phyloP scores from a whole-genome alignment of 441 rosid species.

The Monsonia emarginata region DNA sequence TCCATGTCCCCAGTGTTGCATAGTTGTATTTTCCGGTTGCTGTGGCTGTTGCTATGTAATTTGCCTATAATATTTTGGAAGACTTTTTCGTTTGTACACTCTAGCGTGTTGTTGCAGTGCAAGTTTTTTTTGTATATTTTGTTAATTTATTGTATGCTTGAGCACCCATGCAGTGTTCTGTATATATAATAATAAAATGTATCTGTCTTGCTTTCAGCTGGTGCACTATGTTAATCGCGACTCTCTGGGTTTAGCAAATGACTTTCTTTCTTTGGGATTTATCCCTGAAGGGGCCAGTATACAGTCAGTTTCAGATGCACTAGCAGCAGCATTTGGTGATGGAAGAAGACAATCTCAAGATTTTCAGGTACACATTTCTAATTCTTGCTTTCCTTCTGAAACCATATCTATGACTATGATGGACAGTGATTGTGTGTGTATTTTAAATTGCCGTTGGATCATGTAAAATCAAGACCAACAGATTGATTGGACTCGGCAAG shows the following conservation, averaged over 20 bases:
- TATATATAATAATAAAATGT: conserved; percentile 20
- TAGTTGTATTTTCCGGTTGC: not conserved
- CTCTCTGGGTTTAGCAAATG: conserved; percentile 96
- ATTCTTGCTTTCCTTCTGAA: not conserved
- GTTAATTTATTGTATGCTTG: not conserved
- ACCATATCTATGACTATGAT: not conserved
- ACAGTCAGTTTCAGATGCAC: conserved; percentile 67
- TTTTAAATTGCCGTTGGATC: not conserved
- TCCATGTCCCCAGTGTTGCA: not conserved
- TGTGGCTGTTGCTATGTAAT: conserved; percentile 6
- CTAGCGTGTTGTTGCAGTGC: no score
- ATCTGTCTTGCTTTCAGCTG: conserved; percentile 59
- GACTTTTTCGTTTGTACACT: no score
- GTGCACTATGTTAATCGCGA: conserved; percentile 99
- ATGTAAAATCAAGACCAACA: not conserved
- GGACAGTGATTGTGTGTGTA: not conserved
- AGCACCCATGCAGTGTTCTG: not conserved
- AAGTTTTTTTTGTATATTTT: not conserved
- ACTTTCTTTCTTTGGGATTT: conserved; percentile 97
- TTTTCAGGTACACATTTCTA: conserved; percentile 60
- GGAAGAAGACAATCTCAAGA: conserved; percentile 68
- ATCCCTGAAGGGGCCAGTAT: conserved; percentile 81
- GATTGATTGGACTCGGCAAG: not conserved
- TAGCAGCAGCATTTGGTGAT: conserved; percentile 68
- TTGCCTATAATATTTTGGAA: conserved; percentile 5